These are phyloP conservation scores for Trichoderma sp. DNA, from an alignment of 2,329 filamentous ascomycete species.

Conservation along the genomic window DNA sequence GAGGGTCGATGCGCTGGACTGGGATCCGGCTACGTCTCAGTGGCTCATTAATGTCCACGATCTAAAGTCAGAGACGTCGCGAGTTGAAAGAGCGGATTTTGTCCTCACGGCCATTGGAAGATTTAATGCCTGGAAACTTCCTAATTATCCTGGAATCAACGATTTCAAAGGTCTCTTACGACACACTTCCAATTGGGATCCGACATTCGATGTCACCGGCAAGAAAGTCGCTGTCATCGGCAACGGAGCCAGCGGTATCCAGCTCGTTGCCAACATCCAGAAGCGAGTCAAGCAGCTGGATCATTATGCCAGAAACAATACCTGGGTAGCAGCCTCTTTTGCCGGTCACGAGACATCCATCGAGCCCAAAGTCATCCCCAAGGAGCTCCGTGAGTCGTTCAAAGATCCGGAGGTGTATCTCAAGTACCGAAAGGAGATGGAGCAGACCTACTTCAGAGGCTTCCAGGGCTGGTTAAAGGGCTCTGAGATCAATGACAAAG, in stretches of 20 bases:
- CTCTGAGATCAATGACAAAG: slow-evolving; percentile 49
- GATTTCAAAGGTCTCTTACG: slow-evolving; percentile 57
- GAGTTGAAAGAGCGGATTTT: slow-evolving; percentile 57
- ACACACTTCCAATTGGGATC: slow-evolving; percentile 64
- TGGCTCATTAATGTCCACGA: slow-evolving; percentile 55
- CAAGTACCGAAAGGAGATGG: slow-evolving; percentile 56
- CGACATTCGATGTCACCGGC: slow-evolving; percentile 47
- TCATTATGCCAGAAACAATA: slow-evolving; percentile 65
- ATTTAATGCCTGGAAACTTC: slow-evolving; percentile 66
- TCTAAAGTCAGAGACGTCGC: slow-evolving; percentile 39
- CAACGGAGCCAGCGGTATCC: slow-evolving; percentile 64
- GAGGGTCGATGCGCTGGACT: slow-evolving; percentile 56
- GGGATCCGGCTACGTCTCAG: slow-evolving; percentile 51
- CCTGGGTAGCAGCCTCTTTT: slow-evolving; percentile 68
- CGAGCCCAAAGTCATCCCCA: slow-evolving; percentile 55
- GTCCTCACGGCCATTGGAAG: slow-evolving; percentile 64
- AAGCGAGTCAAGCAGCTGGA: slow-evolving; percentile 53
- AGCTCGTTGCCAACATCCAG: slow-evolving; percentile 56
- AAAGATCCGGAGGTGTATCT: slow-evolving; percentile 63
- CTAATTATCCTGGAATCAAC: slow-evolving; percentile 59
- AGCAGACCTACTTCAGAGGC: slow-evolving; percentile 63
- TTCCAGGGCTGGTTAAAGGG: slow-evolving; percentile 57
- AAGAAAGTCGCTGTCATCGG: slow-evolving; percentile 62
- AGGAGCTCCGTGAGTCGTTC: slow-evolving; percentile 60
- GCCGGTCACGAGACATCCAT: slow-evolving; percentile 56